Percentiles rank a stretch among this genome's conserved stretches.
Evolutionary conservation across 257 asterid species (phyloP).

Genomic region (Solanum gracilifrons): DNA sequence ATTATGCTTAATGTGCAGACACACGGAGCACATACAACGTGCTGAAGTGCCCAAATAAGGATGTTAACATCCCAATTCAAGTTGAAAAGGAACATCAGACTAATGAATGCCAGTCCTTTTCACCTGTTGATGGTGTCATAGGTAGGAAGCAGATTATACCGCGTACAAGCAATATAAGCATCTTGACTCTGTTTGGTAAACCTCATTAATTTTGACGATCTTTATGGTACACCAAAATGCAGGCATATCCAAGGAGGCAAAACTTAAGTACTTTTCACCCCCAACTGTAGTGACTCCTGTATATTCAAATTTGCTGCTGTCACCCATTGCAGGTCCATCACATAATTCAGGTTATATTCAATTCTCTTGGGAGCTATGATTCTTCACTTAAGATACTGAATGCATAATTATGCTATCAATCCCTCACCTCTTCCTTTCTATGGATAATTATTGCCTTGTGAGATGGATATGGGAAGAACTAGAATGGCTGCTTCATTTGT

Average conservation of each 20-base stretch:
- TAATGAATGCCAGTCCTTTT: conserved; percentile 13
- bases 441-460: not conserved
- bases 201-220: not conserved
- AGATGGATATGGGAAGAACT: not conserved
- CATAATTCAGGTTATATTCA: conserved; percentile 28
- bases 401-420: not conserved
- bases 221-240: conserved; percentile 16
- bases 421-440: not conserved
- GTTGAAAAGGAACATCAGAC: conserved; percentile 25
- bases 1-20: conserved; percentile 17
- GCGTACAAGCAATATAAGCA: not conserved
- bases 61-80: conserved; percentile 15
- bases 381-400: not conserved
- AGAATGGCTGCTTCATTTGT: not conserved
- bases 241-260: conserved; percentile 25
- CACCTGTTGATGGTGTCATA: conserved; percentile 17
- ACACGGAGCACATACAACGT: conserved; percentile 5
- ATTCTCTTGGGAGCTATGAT: not conserved
- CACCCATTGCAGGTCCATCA: conserved; percentile 19
- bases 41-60: conserved; percentile 13
- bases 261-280: conserved; percentile 11
- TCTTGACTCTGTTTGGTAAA: not conserved
- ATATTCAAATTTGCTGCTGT: conserved; percentile 16
- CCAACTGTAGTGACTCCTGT: conserved; percentile 26
- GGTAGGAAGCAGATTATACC: not conserved